A percentile compares a stretch with the other conserved stretches of the same genome.
phyloP scores from a whole-genome alignment of 441 rosid genomes.

The Gossypium gossypioides region DNA sequence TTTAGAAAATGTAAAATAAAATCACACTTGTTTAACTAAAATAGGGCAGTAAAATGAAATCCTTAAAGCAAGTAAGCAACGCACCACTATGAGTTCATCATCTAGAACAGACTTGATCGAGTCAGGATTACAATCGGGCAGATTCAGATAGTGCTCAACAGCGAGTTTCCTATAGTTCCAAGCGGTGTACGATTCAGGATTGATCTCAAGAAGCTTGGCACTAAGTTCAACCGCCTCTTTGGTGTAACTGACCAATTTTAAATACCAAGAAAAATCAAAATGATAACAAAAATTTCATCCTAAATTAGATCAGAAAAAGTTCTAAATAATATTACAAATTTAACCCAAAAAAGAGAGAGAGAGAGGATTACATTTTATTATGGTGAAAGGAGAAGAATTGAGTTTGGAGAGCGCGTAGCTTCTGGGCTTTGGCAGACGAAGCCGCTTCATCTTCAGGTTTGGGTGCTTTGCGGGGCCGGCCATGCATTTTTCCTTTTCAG shows the following conservation, averaged over 20 bases:
- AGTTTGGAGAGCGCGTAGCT: conserved; percentile 56
- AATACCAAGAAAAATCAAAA: neutral
- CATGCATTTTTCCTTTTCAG: conserved; percentile 47
- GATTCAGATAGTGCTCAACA: conserved; percentile 32
- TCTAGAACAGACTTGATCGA: conserved; percentile 42
- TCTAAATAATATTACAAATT: neutral
- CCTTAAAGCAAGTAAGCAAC: neutral
- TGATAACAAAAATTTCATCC: neutral
- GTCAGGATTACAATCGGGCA: conserved; percentile 33
- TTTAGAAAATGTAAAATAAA: neutral
- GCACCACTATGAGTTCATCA: conserved; percentile 61
- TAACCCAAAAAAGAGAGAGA: neutral
- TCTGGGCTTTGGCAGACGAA: conserved; percentile 54
- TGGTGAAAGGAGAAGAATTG: conserved; percentile 55
- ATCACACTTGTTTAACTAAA: neutral
- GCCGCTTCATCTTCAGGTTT: conserved; percentile 56
- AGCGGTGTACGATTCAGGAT: conserved; percentile 75
- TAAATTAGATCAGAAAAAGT: neutral
- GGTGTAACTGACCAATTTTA: conserved; percentile 41
- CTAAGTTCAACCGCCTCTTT: conserved; percentile 68
- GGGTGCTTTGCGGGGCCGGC: conserved; percentile 60
- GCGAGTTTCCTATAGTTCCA: conserved; percentile 92
- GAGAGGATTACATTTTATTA: conserved; percentile 33
- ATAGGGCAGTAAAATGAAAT: neutral
- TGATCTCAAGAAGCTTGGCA: conserved; percentile 66